Base-by-base conservation (phyloP, 148 eudicot species). In the Chenopodium berlandieri region DNA sequence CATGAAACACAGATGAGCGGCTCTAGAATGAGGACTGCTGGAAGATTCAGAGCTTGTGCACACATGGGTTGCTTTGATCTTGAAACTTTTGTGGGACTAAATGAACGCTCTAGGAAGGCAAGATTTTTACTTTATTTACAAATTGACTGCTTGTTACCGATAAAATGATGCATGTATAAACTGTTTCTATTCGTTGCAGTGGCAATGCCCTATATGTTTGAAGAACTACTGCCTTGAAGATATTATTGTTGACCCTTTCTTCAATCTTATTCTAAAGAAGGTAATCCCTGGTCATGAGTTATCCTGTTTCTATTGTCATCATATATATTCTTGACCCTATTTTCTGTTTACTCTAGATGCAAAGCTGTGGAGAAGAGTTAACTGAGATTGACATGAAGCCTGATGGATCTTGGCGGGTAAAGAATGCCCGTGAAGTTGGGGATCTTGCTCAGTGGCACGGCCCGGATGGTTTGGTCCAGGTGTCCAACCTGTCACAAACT, bases 31-130 rank as follows among this genome's bases (percentile, higher is more conserved):
- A 94, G 90, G 89, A 88, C 90, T 70, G 97, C 99, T 76, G 99
- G 98, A 82, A 94, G 99, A 86, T 95, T 95, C 83, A 94, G 87
- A 86, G 84, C 94, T 75, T 95, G 99, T 85, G 91, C 81, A 10
- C 99, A 95, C 86, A 92, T 94, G 97, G 99, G 97, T 75, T 95
- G 99, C 84, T 95, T 95, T 90, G 99, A 95, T 95, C 97, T 95
- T 73, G 90, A 92, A 80, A 90, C 91, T 68, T 91, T 95, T 86
- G 91, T 93, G 80, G 90, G 86, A 84, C 88, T 95, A 82, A 95
- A 95, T 83, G 95, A 93, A 78, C 94, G 95, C 72, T 91, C 97
- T 66, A 90, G 92, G 82, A 95, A 95, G 99, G 99, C 90, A 91
- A 91, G 95, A 31, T 69, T 66, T 77, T 76, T 30, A 7, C 11